phyloP scores from a whole-genome alignment of 2,329 filamentous ascomycete species.

The Colletotrichum godetiae region DNA sequence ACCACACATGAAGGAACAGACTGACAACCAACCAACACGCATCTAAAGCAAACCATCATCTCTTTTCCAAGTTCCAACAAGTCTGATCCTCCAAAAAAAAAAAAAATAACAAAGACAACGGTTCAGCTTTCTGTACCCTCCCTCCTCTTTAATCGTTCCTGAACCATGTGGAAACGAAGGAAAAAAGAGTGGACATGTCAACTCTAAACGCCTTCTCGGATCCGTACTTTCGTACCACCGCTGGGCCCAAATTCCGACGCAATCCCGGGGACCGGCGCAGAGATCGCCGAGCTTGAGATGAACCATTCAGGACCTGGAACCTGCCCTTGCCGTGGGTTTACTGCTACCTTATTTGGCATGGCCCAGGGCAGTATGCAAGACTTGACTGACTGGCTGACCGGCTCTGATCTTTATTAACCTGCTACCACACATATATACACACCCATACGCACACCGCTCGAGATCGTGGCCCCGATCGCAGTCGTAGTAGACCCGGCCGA shows the following conservation, averaged over 20 bases:
- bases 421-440: not conserved
- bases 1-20: not conserved
- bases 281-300: constrained; percentile 32
- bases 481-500: not conserved
- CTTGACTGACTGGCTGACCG: not conserved
- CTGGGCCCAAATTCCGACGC: constrained; percentile 16
- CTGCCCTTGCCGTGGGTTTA: not conserved
- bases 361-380: not conserved
- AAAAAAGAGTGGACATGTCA: constrained; percentile 5
- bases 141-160: not conserved
- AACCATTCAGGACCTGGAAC: constrained; percentile 12
- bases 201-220: constrained; percentile 28
- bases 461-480: constrained; percentile 5
- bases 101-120: no score
- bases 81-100: no score
- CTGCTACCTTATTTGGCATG: not conserved
- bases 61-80: not conserved
- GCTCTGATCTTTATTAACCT: not conserved
- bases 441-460: constrained; percentile 1
- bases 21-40: not conserved
- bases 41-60: no score
- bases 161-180: not conserved
- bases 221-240: not conserved
- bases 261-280: constrained; percentile 15
- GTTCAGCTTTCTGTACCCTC: no score